Percentiles rank a stretch among this genome's conserved stretches.
These are phyloP conservation scores for Barnettozyma pratensis DNA, from an alignment of 805 yeast species.

Conservation along the genomic window DNA sequence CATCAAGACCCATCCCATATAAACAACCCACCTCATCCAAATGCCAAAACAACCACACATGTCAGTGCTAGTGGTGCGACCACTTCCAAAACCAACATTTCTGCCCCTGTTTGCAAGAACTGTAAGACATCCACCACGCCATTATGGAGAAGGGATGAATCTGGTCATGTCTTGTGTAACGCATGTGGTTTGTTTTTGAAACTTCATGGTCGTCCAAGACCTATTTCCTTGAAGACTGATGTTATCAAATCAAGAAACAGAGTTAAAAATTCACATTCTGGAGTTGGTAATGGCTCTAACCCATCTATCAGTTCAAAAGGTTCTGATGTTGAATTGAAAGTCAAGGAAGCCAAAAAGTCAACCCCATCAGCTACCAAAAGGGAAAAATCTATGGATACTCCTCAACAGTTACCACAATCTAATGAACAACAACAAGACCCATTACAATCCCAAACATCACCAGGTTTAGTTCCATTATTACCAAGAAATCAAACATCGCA, in stretches of 20 bases:
- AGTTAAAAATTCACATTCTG: constrained; percentile 44
- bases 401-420: not conserved
- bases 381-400: not conserved
- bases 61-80: constrained; percentile 56
- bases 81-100: constrained; percentile 56
- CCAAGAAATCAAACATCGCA: constrained; percentile 25
- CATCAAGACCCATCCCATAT: not conserved
- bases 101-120: constrained; percentile 76
- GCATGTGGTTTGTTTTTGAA: constrained; percentile 91
- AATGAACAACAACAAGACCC: not conserved
- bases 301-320: constrained; percentile 10
- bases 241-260: constrained; percentile 89
- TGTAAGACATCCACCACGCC: constrained; percentile 94
- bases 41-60: constrained; percentile 53
- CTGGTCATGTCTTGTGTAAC: constrained; percentile 85
- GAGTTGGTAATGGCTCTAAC: constrained; percentile 1
- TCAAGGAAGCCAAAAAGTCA: constrained; percentile 14
- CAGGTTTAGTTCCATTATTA: constrained; percentile 35
- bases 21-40: constrained; percentile 34
- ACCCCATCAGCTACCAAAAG: constrained; percentile 1
- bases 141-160: constrained; percentile 90
- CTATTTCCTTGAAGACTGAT: constrained; percentile 86
- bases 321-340: constrained; percentile 19
- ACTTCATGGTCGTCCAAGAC: constrained; percentile 89
- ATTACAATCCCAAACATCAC: constrained; percentile 24